Evolutionary conservation across 441 rosid genomes (phyloP), one percentile per base, ranked within the genome.

Genomic region (Populus hybrid): DNA sequence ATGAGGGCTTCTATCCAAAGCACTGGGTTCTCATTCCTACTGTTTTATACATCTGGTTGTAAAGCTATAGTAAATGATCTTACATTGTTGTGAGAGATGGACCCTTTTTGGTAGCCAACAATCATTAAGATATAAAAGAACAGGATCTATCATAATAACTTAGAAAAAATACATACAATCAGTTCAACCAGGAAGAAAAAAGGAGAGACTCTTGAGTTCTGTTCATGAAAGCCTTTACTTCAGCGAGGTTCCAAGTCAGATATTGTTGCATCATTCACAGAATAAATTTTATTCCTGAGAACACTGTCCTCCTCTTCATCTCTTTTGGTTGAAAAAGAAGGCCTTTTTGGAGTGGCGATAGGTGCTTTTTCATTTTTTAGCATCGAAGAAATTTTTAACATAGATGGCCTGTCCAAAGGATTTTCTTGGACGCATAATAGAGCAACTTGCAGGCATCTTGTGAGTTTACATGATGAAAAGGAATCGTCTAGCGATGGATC

Each of bases 331-430:
- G 86, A 81, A 82, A 86, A 86, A 18, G 78, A 81, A 5, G 86
- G 85, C 28, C 18, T 46, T 67, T 83, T 81, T 7, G 80, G 83
- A 14, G 18, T 23, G 14, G 68, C 74, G 61, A 79, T 69, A 2
- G 59, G 67, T 38, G 26, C 2, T 1, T 63, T 16, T 24, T 77
- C 81, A 68, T 67, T 77, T 74, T 71, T 77, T 0, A 80, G 78
- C 83, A 70, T 77, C 0, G 71, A 77, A n/a, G 1, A 83, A 14
- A 83, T 82, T 75, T 81, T 75, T 71, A 85, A 67, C 79, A 81
- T 84, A 24, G 84, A 21, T 59, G 81, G 81, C 30, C 84, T 71
- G 6, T 78, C 84, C n/a, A 63, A 28, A 10, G 79, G 65, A 21
- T 79, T 42, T 53, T 79, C 82, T 28, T 78, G 70, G 35, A 78